Percentiles rank a stretch among this genome's conserved stretches.
Evolutionary conservation across 2,329 filamentous ascomycete species (phyloP).

Genomic region (Sporothrix phasma): DNA sequence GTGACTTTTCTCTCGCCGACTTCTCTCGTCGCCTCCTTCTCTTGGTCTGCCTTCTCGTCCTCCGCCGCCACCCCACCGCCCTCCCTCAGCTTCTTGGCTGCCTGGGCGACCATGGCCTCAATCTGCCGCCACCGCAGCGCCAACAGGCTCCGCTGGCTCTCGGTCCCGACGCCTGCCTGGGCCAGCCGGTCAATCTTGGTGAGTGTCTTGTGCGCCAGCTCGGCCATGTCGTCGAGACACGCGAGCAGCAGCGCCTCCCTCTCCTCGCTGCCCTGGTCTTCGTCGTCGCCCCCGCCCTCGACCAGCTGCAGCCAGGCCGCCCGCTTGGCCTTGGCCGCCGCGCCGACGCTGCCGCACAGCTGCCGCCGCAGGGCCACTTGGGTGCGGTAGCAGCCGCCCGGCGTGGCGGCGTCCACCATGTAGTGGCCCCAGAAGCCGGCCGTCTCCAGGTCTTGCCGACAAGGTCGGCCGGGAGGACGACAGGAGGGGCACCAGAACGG

Average conservation of each 20-base stretch:
- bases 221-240: constrained; percentile 16
- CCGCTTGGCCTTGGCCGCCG: neutral
- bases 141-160: constrained; percentile 16
- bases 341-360: constrained; percentile 8
- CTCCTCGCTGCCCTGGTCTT: neutral
- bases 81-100: constrained; percentile 7
- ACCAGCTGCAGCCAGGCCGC: constrained; percentile 17
- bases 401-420: constrained; percentile 21
- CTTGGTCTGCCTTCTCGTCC: neutral
- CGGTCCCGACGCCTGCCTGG: constrained; percentile 5
- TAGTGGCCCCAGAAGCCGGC: constrained; percentile 21
- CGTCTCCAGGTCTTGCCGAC: constrained; percentile 16
- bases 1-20: too few species aligned
- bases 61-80: neutral
- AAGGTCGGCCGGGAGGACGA: neutral
- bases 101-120: constrained; percentile 16
- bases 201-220: constrained; percentile 10
- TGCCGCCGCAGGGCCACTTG: constrained; percentile 21
- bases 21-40: neutral
- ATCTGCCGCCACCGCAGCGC: constrained; percentile 19
- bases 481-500: constrained; percentile 30
- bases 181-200: constrained; percentile 5
- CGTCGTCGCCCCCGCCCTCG: constrained; percentile 11
- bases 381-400: constrained; percentile 21
- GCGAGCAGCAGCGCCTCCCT: constrained; percentile 13